Base-by-base conservation (phyloP, 768 basidiomycete species). In the Terana coerulea region DNA sequence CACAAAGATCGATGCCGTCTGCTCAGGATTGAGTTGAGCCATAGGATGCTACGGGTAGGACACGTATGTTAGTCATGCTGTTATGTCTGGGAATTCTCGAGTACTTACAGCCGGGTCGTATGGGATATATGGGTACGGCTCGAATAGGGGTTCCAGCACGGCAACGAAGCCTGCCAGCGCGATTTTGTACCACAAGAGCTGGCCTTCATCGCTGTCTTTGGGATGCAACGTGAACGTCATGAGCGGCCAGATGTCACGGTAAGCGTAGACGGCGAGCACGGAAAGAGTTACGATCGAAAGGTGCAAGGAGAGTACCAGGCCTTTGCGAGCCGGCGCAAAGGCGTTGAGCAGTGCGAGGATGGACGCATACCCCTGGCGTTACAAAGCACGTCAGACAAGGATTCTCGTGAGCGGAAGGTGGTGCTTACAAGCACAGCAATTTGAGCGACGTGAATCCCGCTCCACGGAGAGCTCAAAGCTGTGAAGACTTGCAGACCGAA, bases 241-340 rank as follows among this genome's bases (percentile, higher is more conserved):
- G 14, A 86, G 57, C n/a, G 84, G 85, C 60, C 72, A 83, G 3
- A 86, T 48, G 56, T 80, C 75, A 22, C 83, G 74, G 57, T 80
- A 82, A 26, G 65, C 64, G 59, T 75, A 85, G 10, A 81, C 69
- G n/a, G 60, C 61, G 55, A 77, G 75, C 7, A 69, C 69, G 24
- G 69, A 65, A n/a, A 81, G 56, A 9, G 84, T 64, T 1, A 85
- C 58, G 17, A 68, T 60, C 50, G 73, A 73, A 55, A 80, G 64
- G 59, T 86, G 84, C 10, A 64, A 66, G 19, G 70, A 72, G 8
- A 67, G 63, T 14, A 50, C 14, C 9, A 25, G 40, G 11, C 44
- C 49, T 14, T 43, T 33, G 11, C 19, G 12, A 28, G 36, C 52
- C 21, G 52, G 37, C 19, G 55, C 49, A 25, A 57, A 42, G 1